Percentiles rank a stretch among this genome's conserved stretches.
These are phyloP conservation scores for Kodamaea arcana DNA, from an alignment of 1,139 yeast genomes.

Conservation along the genomic window DNA sequence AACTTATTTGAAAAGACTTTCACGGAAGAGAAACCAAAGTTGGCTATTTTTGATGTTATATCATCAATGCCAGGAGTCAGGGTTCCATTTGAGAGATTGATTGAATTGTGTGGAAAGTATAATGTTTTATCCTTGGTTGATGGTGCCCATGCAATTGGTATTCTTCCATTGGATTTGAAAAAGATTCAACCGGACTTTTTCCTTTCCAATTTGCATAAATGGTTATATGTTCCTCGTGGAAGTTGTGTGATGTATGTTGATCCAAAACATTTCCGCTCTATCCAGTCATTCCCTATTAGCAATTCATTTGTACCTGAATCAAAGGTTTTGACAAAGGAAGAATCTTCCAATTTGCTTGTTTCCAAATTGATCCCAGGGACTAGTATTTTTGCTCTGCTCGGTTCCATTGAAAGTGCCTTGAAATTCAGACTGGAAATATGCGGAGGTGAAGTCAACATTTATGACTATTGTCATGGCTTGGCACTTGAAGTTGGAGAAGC, in stretches of 20 bases:
- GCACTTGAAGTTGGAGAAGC: constrained; percentile 39
- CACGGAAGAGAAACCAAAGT: constrained; percentile 17
- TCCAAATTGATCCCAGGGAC: constrained; percentile 37
- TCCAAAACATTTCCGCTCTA: constrained; percentile 41
- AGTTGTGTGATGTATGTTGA: constrained; percentile 60
- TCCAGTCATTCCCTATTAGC: constrained; percentile 61
- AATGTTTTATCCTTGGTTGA: constrained; percentile 57
- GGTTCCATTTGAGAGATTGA: constrained; percentile 52
- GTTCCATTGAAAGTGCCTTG: constrained; percentile 36
- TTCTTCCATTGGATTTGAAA: constrained; percentile 44
- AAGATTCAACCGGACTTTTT: constrained; percentile 56
- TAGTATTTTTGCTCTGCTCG: constrained; percentile 23
- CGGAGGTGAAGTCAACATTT: constrained; percentile 59
- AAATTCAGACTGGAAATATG: constrained; percentile 50
- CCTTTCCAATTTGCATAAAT: constrained; percentile 64
- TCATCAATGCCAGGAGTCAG: constrained; percentile 61
- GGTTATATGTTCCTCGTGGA: constrained; percentile 60
- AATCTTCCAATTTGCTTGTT: constrained; percentile 28
- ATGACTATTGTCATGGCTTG: constrained; percentile 43
- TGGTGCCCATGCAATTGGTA: constrained; percentile 70
- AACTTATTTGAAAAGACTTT: constrained; percentile 33
- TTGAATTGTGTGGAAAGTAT: constrained; percentile 43
- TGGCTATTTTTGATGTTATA: constrained; percentile 59
- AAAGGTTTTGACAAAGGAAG: constrained; percentile 15
- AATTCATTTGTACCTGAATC: constrained; percentile 32